A percentile compares a stretch with the other conserved stretches of the same genome.
Evolutionary conservation across 176 grass and related monocot genomes (phyloP).

Genomic region (Bonia amplexicaulis): DNA sequence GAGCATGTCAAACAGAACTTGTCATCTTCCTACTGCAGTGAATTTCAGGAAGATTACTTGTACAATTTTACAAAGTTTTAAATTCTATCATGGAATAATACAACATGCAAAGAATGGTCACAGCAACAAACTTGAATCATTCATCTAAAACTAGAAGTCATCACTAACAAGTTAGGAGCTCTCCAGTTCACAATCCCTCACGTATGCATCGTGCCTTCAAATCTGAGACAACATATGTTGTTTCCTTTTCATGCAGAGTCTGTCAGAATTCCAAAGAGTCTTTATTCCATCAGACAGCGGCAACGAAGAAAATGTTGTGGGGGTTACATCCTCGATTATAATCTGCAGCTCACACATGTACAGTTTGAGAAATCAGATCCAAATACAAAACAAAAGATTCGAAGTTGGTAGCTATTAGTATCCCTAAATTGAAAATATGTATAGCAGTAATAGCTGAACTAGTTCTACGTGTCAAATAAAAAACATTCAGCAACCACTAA

Average conservation of each 20-base stretch:
- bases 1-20: conserved; percentile 1
- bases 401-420: background rate
- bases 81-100: conserved; percentile 15
- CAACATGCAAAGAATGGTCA: background rate
- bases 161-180: background rate
- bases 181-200: background rate
- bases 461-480: background rate
- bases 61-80: conserved; percentile 13
- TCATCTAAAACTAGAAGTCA: conserved; percentile 21
- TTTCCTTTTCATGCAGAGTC: background rate
- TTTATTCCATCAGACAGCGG: conserved; percentile 22
- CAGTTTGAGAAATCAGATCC: background rate
- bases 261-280: background rate
- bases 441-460: background rate
- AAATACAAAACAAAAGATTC: conserved; percentile 6
- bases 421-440: background rate
- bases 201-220: conserved; percentile 14
- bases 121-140: background rate
- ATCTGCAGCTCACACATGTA: conserved; percentile 14
- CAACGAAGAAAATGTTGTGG: background rate
- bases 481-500: conserved; percentile 1
- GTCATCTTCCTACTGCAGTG: background rate
- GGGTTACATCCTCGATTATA: conserved; percentile 1
- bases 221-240: background rate
- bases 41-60: conserved; percentile 9